Evolutionary conservation across 164 flowering plant species (phyloP), one percentile per base, ranked within the genome.

Genomic region (Stephania cephalantha): DNA sequence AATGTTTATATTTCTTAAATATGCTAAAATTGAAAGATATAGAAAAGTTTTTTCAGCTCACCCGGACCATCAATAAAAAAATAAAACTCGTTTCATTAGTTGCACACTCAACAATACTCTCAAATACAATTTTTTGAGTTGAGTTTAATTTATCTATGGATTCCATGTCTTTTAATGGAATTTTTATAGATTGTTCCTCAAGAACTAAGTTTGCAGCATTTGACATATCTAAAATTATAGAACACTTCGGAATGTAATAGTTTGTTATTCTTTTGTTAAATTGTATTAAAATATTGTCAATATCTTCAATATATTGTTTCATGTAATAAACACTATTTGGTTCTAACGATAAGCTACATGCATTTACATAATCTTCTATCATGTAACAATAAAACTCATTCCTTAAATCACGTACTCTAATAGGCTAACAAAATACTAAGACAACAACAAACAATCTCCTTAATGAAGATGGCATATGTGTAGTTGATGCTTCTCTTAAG

Each of bases 21-120:
- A 52, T 22, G 79, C 74, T 11, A 77, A 48, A 5, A 64, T 65
- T 48, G 50, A 30, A 5, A 13, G 55, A 53, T 77, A 72, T 13
- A 65, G 45, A 18, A 46, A 77, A 2, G 75, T 77, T 31, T 77
- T 77, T 2, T 75, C 68, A 15, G 78, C 44, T 64, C 76, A 25
- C 77, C 68, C 1, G 71, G 50, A 35, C 67, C 68, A 55, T 71
- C 58, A 8, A 71, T 71, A 46, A 72, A 65, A 15, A 75, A 1
- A 75, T 20, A 1, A 46, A 46, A 9, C 17, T 31, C 1, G 18
- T 7, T 44, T 29, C 13, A 7, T 11, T 4, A 6, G 10, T 9
- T 13, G 68, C 77, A 29, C 15, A 20, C 7, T 3, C 46, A 18
- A 68, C 46, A 7, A 75, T 52, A 12, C 13, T 17, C 3, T 52